These are phyloP conservation scores for Manihot esculenta DNA, from an alignment of 441 rosid species.

Conservation along the genomic window DNA sequence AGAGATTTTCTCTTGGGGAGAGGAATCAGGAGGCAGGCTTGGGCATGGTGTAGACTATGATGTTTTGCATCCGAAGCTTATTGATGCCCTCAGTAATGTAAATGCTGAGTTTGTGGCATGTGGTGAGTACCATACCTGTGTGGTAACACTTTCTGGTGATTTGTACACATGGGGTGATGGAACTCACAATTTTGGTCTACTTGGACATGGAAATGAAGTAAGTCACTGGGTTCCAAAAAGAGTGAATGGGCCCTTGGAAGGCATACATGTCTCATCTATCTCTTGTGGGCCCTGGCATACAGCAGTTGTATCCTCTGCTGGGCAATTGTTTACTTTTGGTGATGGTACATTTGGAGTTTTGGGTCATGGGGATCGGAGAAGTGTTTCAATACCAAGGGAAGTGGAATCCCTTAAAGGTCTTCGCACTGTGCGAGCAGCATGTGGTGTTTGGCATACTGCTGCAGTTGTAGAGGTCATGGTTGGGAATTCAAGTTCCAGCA, in stretches of 20 bases:
- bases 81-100: slow-evolving; percentile 71
- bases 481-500: slow-evolving; percentile 85
- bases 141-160: slow-evolving; percentile 97
- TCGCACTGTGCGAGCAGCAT: slow-evolving; percentile 87
- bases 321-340: slow-evolving; percentile 93
- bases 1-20: slow-evolving; percentile 92
- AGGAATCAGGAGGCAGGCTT: slow-evolving; percentile 95
- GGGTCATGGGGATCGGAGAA: slow-evolving; percentile 87
- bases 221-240: slow-evolving; percentile 80
- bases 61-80: slow-evolving; percentile 81
- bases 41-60: slow-evolving; percentile 97
- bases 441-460: slow-evolving; percentile 99
- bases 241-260: slow-evolving; percentile 89
- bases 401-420: slow-evolving; percentile 94
- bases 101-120: slow-evolving; percentile 92
- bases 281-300: slow-evolving; percentile 99
- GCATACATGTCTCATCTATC: slow-evolving; percentile 84
- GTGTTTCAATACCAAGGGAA: slow-evolving; percentile 81
- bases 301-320: slow-evolving; percentile 88
- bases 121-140: slow-evolving; percentile 93
- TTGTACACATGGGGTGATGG: slow-evolving; percentile 98
- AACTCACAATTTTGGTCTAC: slow-evolving; percentile 74
- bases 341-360: slow-evolving; percentile 98
- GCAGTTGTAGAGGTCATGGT: slow-evolving; percentile 97
- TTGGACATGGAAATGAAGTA: slow-evolving; percentile 93